A percentile compares a stretch with the other conserved stretches of the same genome.
Evolutionary conservation across 768 basidiomycete genomes (phyloP).

Genomic region (Rhizopogon vinicolor): DNA sequence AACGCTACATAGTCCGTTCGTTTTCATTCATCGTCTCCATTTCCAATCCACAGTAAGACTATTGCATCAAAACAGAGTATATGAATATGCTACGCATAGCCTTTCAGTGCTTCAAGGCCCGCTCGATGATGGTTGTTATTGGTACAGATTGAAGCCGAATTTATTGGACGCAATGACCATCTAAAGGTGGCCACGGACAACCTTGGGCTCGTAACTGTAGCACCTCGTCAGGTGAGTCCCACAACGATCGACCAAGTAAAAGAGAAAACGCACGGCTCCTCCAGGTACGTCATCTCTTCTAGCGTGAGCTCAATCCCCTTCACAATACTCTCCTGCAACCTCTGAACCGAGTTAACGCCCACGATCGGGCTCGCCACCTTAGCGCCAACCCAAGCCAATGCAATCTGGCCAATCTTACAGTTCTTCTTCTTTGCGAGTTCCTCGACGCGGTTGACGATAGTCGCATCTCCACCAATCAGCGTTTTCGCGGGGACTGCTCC

Average conservation of each 20-base stretch:
- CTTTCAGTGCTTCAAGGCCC: too few species aligned
- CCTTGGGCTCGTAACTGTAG: slow-evolving; percentile 15
- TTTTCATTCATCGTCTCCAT: too few species aligned
- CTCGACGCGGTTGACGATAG: not conserved
- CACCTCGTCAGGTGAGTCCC: not conserved
- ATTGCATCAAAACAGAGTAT: too few species aligned
- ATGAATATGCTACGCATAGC: too few species aligned
- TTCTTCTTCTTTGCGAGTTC: slow-evolving; percentile 12
- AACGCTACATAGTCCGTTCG: too few species aligned
- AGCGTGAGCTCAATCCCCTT: not conserved
- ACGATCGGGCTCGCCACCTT: not conserved
- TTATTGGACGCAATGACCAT: too few species aligned
- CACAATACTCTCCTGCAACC: not conserved
- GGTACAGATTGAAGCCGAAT: too few species aligned
- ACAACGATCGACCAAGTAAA: not conserved
- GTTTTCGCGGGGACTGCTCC: slow-evolving; percentile 9
- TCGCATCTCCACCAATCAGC: too few species aligned
- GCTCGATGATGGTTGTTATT: too few species aligned
- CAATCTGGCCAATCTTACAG: slow-evolving; percentile 24
- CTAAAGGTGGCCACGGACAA: slow-evolving; percentile 8
- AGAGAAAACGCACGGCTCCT: not conserved
- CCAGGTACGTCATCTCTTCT: not conserved
- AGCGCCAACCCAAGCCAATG: slow-evolving; percentile 23
- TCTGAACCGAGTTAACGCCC: not conserved
- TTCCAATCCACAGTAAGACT: too few species aligned